Evolutionary conservation across 129 eudicot species (phyloP).

Genomic region (Artemisia annua): DNA sequence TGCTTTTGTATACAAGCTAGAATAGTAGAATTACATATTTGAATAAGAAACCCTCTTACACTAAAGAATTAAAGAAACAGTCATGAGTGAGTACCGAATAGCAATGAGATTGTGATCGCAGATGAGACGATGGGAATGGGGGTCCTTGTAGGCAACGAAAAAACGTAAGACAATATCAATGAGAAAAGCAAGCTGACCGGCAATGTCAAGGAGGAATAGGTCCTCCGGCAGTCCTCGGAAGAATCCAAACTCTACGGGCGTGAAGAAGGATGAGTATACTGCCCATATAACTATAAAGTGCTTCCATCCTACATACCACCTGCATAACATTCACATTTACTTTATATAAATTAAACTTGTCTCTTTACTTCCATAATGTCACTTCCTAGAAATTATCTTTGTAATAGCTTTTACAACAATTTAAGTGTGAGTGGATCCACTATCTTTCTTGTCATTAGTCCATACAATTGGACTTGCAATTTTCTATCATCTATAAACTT

Average conservation of each 20-base stretch:
- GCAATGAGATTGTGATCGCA: conserved; percentile 52
- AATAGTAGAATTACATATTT: no score
- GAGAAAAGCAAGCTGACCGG: conserved; percentile 66
- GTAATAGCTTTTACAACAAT: no score
- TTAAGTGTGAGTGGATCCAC: no score
- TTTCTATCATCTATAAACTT: no score
- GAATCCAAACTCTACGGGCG: conserved; percentile 74
- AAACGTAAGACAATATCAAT: conserved; percentile 53
- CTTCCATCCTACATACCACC: conserved; percentile 59
- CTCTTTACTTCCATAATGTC: not conserved
- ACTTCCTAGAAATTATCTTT: not conserved
- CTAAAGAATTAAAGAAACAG: not conserved
- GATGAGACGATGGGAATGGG: conserved; percentile 47
- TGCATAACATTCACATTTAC: conserved; percentile 32
- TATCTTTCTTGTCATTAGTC: no score
- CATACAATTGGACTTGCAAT: no score
- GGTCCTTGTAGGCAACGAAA: conserved; percentile 54
- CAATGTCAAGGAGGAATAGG: conserved; percentile 68
- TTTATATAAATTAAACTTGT: not conserved
- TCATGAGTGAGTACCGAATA: conserved; percentile 30
- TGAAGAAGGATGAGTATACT: conserved; percentile 73
- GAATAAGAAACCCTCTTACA: no score
- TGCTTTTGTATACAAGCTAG: no score
- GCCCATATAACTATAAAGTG: conserved; percentile 76
- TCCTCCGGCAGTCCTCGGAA: conserved; percentile 68